Conservation (phyloP, 2,329 filamentous ascomycete species). For the Clarireedia homoeocarpa region DNA sequence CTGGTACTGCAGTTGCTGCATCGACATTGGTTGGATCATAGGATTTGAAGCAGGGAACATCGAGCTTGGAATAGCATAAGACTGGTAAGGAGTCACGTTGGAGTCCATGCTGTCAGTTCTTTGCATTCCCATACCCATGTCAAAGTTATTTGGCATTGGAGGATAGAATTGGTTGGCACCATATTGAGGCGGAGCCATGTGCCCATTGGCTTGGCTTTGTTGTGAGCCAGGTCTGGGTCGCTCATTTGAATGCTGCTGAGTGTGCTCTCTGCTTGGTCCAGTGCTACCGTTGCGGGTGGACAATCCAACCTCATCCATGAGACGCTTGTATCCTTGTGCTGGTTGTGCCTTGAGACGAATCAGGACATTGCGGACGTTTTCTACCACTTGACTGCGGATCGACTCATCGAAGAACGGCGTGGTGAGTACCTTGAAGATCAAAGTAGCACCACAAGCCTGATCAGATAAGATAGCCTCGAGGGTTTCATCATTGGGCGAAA, state of each 20-base stretch:
- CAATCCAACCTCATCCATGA: constrained; percentile 97
- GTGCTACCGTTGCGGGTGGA: constrained; percentile 52
- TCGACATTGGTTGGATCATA: constrained; percentile 40
- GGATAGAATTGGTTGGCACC: constrained; percentile 45
- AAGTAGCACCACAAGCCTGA: constrained; percentile 82
- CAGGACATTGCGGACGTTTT: constrained; percentile 85
- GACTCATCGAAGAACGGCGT: constrained; percentile 95
- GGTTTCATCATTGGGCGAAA: constrained; percentile 76
- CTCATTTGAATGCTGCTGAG: constrained; percentile 35
- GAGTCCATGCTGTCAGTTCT: constrained; percentile 46
- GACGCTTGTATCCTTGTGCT: constrained; percentile 90
- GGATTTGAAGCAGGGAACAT: constrained; percentile 41
- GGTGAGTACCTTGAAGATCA: constrained; percentile 98
- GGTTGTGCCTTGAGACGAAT: constrained; percentile 87
- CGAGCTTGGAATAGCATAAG: constrained; percentile 42
- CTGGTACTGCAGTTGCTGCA: constrained; percentile 49
- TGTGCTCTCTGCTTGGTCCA: constrained; percentile 28
- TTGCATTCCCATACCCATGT: constrained; percentile 44
- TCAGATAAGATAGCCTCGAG: constrained; percentile 88
- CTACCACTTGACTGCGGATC: constrained; percentile 79
- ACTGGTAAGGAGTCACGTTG: constrained; percentile 41
- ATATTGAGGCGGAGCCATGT: constrained; percentile 33
- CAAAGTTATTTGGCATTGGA: constrained; percentile 39
- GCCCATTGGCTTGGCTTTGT: constrained; percentile 40
- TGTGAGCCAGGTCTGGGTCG: constrained; percentile 49